Conservation (phyloP, 352 stramenopile genomes). For the Halophytophthora polymorphica region DNA sequence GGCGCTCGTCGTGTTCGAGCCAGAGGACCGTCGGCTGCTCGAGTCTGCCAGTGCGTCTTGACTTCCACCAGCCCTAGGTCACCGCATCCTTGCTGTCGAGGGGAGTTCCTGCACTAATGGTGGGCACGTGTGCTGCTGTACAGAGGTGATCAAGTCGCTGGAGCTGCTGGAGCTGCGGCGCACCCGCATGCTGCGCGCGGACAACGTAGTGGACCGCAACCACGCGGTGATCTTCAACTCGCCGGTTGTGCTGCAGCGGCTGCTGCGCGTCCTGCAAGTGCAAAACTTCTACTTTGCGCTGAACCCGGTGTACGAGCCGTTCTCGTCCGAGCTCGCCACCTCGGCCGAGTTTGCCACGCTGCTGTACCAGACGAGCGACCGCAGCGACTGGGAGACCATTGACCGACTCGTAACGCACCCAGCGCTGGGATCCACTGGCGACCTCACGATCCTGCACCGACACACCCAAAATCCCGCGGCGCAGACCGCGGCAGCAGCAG, state of each 20-base stretch:
- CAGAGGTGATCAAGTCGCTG: slow-evolving; percentile 92
- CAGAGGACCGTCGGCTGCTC: slow-evolving; percentile 91
- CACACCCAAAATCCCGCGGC: slow-evolving; percentile 26
- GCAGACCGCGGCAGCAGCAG: slow-evolving; percentile 4
- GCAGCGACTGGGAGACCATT: slow-evolving; percentile 74
- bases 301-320: slow-evolving; percentile 79
- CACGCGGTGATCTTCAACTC: slow-evolving; percentile 91
- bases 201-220: slow-evolving; percentile 92
- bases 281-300: slow-evolving; percentile 87
- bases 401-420: slow-evolving; percentile 56
- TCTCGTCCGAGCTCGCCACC: slow-evolving; percentile 75
- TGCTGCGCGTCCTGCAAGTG: slow-evolving; percentile 73
- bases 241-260: slow-evolving; percentile 60
- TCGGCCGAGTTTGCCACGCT: slow-evolving; percentile 82
- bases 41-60: slow-evolving; percentile 87
- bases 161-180: slow-evolving; percentile 88
- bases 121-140: slow-evolving; percentile 2
- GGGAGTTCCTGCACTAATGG: slow-evolving; percentile 11
- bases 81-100: too few relatives aligned
- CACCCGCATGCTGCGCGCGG: slow-evolving; percentile 67
- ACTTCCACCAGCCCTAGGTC: too few relatives aligned
- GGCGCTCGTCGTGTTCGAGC: slow-evolving; percentile 94
- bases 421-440: slow-evolving; percentile 36
- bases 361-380: slow-evolving; percentile 67
- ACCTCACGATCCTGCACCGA: slow-evolving; percentile 54